Evolutionary conservation across 73 alveolate genomes (phyloP).

Genomic region (Paramecium primaurelia): DNA sequence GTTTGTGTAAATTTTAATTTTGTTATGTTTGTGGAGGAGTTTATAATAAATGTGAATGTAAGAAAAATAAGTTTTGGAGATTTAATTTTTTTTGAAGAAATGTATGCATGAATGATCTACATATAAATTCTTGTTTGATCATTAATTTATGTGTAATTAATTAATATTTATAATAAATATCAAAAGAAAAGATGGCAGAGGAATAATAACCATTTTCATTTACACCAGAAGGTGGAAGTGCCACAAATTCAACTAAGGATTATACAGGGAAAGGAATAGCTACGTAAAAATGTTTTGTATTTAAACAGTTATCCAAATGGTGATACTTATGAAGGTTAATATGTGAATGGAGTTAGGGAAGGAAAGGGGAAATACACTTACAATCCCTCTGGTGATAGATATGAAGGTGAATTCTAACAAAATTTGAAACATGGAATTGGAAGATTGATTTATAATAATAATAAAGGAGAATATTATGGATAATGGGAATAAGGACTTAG

Average conservation of each 20-base stretch:
- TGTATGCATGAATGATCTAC: background rate
- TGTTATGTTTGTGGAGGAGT: conserved; percentile 76
- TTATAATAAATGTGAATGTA: conserved; percentile 55
- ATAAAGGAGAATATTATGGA: conserved; percentile 81
- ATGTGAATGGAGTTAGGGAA: conserved; percentile 73
- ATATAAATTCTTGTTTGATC: too few relatives aligned
- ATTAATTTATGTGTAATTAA: background rate
- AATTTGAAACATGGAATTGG: conserved; percentile 92
- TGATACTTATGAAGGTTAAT: conserved; percentile 85
- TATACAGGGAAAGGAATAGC: conserved; percentile 85
- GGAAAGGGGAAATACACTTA: conserved; percentile 68
- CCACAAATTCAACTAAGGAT: conserved; percentile 69
- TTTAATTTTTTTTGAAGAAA: too few relatives aligned
- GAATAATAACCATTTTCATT: conserved; percentile 47
- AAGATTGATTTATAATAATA: conserved; percentile 70
- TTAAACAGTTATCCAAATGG: conserved; percentile 74
- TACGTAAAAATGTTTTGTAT: background rate
- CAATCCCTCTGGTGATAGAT: conserved; percentile 45
- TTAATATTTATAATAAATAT: background rate
- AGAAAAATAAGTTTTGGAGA: background rate
- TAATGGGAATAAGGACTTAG: conserved; percentile 80
- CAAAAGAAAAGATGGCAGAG: background rate
- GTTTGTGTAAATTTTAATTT: conserved; percentile 68
- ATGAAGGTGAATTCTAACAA: conserved; percentile 78
- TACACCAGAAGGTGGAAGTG: conserved; percentile 63